phyloP scores from a whole-genome alignment of 129 eudicot species.

The Flaveria bidentis region DNA sequence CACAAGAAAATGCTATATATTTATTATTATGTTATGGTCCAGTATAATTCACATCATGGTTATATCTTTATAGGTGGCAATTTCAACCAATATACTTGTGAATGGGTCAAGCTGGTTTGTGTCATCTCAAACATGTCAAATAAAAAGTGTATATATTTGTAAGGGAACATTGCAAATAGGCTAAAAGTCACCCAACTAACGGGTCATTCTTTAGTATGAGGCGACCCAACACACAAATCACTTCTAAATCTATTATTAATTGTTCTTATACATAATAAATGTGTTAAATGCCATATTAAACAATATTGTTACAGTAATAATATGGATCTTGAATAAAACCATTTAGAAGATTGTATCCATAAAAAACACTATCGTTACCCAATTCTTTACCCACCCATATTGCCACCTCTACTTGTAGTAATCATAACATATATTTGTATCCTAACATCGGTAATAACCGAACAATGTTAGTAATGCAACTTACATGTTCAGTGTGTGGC shows the following conservation, averaged over 20 bases:
- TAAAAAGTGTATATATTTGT: background rate
- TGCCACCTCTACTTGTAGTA: background rate
- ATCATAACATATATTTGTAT: background rate
- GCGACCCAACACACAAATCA: background rate
- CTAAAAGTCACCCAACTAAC: background rate
- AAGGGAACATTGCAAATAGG: background rate
- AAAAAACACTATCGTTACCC: background rate
- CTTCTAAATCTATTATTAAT: background rate
- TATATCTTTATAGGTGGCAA: background rate
- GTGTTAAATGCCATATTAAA: background rate
- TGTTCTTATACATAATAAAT: background rate
- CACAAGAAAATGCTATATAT: background rate
- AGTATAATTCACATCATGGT: background rate
- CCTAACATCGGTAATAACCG: background rate
- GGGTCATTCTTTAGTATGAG: background rate
- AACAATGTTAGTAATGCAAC: constrained; percentile 24
- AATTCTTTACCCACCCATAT: background rate
- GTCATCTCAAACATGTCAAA: background rate
- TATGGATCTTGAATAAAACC: background rate
- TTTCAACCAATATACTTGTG: background rate
- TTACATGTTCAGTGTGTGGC: constrained; percentile 86
- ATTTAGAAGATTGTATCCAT: background rate
- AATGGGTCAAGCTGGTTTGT: background rate
- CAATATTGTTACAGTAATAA: background rate
- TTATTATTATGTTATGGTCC: constrained; percentile 1